Base-by-base conservation (phyloP, 768 basidiomycete species). In the Serpula lacrymans region DNA sequence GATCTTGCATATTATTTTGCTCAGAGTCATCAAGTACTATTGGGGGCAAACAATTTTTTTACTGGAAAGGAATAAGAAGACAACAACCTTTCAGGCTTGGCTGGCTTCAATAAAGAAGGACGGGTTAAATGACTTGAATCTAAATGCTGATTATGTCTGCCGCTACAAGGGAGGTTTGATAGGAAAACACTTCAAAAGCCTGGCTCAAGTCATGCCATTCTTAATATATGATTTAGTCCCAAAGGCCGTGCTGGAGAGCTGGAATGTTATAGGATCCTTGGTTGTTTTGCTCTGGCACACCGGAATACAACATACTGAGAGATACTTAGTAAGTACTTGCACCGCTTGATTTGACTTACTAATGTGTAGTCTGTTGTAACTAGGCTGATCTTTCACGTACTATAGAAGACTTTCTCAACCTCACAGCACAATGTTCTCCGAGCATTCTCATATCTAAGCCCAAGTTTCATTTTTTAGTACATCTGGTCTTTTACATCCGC, bases 61-160 rank as follows among this genome's bases (percentile, higher is more conserved):
- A n/a, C n/a, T n/a, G n/a, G n/a, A n/a, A n/a, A n/a, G n/a, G n/a
- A n/a, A n/a, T n/a, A n/a, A n/a, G n/a, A n/a, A n/a, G n/a, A n/a
- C n/a, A n/a, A n/a, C n/a, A n/a, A n/a, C n/a, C n/a, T n/a, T n/a
- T n/a, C n/a, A n/a, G n/a, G n/a, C n/a, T n/a, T n/a, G n/a, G n/a
- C n/a, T n/a, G n/a, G n/a, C n/a, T n/a, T n/a, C n/a, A n/a, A 22
- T 54, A 2, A 17, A 35, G 2, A n/a, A 24, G 0, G 41, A 47
- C 10, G 60, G 62, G 1, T 41, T 62, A 2, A 55, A 53, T 16
- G 33, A 56, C 11, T 52, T 53, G 3, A 38, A 39, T 7, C 45
- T 63, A 10, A 45, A 43, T 18, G 60, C 57, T 1, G 50, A 51
- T 22, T 63, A 64, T 37, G 54, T 62, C 39, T 52, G 50, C 21